These are phyloP conservation scores for Hydrangea macrophylla DNA, from an alignment of 148 eudicot species.

Conservation along the genomic window DNA sequence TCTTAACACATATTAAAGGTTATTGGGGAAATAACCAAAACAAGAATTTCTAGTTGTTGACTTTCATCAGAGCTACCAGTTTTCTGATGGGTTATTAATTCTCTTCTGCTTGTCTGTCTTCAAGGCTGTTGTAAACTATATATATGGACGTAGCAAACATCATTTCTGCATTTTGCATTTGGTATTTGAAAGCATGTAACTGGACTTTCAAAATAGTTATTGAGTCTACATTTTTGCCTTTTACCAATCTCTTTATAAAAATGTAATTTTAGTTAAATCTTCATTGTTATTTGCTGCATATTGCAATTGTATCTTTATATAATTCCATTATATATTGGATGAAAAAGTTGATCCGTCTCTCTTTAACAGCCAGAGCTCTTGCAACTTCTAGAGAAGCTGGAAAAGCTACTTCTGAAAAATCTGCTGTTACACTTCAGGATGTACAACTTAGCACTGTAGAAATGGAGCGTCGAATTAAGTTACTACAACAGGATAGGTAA, in stretches of 20 bases:
- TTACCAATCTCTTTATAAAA: neutral
- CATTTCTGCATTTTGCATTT: neutral
- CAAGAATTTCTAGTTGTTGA: neutral
- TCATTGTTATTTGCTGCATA: neutral
- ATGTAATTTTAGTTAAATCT: neutral
- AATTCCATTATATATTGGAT: conserved; percentile 9
- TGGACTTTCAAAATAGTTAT: neutral
- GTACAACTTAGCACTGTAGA: conserved; percentile 63
- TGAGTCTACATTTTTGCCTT: neutral
- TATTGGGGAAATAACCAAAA: neutral
- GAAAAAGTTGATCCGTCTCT: conserved; percentile 27
- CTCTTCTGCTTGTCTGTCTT: neutral
- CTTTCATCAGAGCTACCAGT: neutral
- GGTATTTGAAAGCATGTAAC: neutral
- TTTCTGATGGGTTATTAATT: neutral
- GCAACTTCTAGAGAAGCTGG: conserved; percentile 39
- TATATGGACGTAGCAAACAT: neutral
- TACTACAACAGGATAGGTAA: conserved; percentile 76
- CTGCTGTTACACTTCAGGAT: conserved; percentile 33
- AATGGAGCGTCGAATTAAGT: conserved; percentile 65
- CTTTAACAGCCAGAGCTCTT: conserved; percentile 64
- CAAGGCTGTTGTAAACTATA: conserved; percentile 5
- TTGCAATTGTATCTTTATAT: neutral
- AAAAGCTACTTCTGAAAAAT: conserved; percentile 36
- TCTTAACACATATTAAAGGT: neutral